These are phyloP conservation scores for Draba incana DNA, from an alignment of 345 rosid genomes.

Conservation along the genomic window DNA sequence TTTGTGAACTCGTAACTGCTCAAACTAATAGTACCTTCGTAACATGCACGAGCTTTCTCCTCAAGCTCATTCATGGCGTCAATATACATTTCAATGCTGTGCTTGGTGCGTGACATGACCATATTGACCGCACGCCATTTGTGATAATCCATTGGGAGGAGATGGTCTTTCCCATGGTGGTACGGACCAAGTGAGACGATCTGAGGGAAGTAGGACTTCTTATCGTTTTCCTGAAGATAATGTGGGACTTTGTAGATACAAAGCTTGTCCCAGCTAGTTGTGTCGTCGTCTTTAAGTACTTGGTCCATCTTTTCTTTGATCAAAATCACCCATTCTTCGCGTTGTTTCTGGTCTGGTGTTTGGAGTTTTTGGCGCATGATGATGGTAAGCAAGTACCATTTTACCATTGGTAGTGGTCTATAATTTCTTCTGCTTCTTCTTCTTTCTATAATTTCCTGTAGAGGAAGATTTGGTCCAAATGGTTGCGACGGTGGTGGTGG, in stretches of 20 bases:
- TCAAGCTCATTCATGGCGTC: slow-evolving; percentile 69
- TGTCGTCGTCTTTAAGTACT: slow-evolving; percentile 59
- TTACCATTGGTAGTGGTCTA: slow-evolving; percentile 23
- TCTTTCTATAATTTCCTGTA: not conserved
- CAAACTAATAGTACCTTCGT: slow-evolving; percentile 56
- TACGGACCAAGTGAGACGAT: slow-evolving; percentile 78
- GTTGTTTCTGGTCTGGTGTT: slow-evolving; percentile 21
- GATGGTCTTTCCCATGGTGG: slow-evolving; percentile 68
- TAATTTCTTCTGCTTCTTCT: slow-evolving; percentile 4
- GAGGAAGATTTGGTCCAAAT: slow-evolving; percentile 29
- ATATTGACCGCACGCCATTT: slow-evolving; percentile 80
- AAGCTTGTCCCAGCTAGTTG: slow-evolving; percentile 58
- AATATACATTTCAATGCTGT: slow-evolving; percentile 55
- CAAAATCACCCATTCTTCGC: slow-evolving; percentile 69
- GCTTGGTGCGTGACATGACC: slow-evolving; percentile 59
- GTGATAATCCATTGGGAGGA: slow-evolving; percentile 80
- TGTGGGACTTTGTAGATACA: slow-evolving; percentile 38
- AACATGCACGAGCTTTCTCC: slow-evolving; percentile 66
- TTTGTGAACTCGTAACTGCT: slow-evolving; percentile 69
- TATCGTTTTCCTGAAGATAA: slow-evolving; percentile 53
- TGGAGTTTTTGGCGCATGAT: slow-evolving; percentile 33
- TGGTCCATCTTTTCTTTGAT: slow-evolving; percentile 63
- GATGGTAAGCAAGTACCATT: slow-evolving; percentile 41
- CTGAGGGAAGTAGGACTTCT: slow-evolving; percentile 75
- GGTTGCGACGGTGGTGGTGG: slow-evolving; percentile 17